Evolutionary conservation across 2,329 filamentous ascomycete species (phyloP).

Genomic region (Pseudovirgaria hyperparasitica): DNA sequence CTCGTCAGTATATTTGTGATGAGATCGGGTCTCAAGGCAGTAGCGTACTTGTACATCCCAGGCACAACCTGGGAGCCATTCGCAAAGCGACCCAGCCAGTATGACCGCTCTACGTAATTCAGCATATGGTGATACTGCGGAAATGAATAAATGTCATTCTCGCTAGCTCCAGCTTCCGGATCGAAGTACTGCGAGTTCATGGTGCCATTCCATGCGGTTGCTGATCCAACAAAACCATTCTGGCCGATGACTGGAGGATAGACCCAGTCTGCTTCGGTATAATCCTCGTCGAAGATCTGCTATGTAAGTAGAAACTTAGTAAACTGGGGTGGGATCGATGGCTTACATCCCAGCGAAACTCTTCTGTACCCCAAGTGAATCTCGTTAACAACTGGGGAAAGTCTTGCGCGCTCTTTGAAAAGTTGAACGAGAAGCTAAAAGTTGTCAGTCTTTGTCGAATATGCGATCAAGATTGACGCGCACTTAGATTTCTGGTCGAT

Average conservation of each 20-base stretch:
- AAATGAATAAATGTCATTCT: constrained; percentile 12
- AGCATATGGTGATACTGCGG: constrained; percentile 10
- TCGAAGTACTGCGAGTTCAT: constrained; percentile 8
- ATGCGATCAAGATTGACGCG: too few species aligned
- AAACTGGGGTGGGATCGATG: not conserved
- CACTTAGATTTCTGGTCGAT: too few species aligned
- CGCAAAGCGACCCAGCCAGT: constrained; percentile 17
- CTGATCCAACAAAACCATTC: constrained; percentile 16
- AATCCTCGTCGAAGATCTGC: constrained; percentile 15
- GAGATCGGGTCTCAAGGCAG: too few species aligned
- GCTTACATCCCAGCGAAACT: constrained; percentile 2
- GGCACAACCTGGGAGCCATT: constrained; percentile 15
- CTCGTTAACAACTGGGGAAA: constrained; percentile 2
- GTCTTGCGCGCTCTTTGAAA: constrained; percentile 1
- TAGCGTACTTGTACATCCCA: constrained; percentile 16
- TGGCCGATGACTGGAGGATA: constrained; percentile 15
- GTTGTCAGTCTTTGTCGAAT: too few species aligned
- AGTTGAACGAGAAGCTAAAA: constrained; percentile 4
- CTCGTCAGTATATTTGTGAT: too few species aligned
- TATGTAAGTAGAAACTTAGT: not conserved
- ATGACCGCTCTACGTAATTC: too few species aligned
- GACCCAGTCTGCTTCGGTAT: constrained; percentile 12
- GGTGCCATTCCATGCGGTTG: constrained; percentile 10
- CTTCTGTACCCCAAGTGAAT: constrained; percentile 2
- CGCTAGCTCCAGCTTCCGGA: constrained; percentile 9